Base-by-base conservation (phyloP, 2,329 filamentous ascomycete species). In the Pseudonectria foliicola region DNA sequence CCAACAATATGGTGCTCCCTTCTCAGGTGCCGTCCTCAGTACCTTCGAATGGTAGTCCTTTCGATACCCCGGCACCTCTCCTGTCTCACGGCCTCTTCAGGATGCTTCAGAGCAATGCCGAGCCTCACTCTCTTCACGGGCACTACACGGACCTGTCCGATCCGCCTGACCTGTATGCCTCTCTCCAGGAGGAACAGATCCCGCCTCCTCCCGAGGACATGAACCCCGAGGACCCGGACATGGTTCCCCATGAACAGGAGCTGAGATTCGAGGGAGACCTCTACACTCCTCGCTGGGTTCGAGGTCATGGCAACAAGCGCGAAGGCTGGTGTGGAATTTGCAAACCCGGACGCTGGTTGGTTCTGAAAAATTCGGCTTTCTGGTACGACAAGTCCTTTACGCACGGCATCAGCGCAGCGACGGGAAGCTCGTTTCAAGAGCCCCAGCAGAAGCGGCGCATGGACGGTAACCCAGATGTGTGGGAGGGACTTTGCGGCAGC, bases 301-400 rank as follows among this genome's bases (percentile, higher is more conserved):
- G 86, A 25, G 86, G 86, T 14, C 83, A 90, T 43, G 85, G 86
- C 16, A 88, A 88, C 62, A 88, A 89, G 67, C 80, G 86, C 27
- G 85, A 90, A 59, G 86, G 86, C 4, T 94, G 86, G 85, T 93
- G 86, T 52, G 85, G 85, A 14, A 84, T 90, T 48, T 93, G 86
- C 67, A 89, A 88, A 57, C 82, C 85, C 3, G 85, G 85, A 3
- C 72, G 85, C 32, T 93, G 87, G 87, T 73, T 90, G 35, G 85
- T 89, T 12, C 68, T 94, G 39, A 93, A 92, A 67, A 92, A 93
- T 63, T 89, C 83, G 36, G 86, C 86, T 6, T 94, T 86, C 59
- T 93, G 87, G 86, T 93, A 93, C 60, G 86, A 93, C 66, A 90
- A 92, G 68, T 85, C 82, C 38, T 93, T 92, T 58, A 86, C 83